Percentiles rank a stretch among this genome's conserved stretches.
phyloP scores from a whole-genome alignment of 176 grass and related monocot species.

The Aegilops sharonensis region DNA sequence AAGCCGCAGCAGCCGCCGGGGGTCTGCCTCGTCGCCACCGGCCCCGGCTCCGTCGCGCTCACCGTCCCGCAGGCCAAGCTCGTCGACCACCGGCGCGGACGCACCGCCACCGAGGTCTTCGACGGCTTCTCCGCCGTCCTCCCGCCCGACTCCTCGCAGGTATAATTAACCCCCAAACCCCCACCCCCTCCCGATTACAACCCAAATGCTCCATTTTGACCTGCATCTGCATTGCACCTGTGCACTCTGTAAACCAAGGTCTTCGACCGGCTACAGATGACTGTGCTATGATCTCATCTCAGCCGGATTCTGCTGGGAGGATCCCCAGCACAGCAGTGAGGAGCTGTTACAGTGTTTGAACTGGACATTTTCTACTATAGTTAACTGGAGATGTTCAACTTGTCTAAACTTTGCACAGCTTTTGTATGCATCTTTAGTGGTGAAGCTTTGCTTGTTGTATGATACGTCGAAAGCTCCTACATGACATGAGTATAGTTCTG shows the following conservation, averaged over 20 bases:
- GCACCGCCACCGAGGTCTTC: slow-evolving; percentile 63
- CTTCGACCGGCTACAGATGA: slow-evolving; percentile 42
- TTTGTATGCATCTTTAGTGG: neutral
- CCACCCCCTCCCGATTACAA: no score
- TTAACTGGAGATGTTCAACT: neutral
- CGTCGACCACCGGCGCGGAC: slow-evolving; percentile 51
- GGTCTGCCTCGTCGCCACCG: slow-evolving; percentile 56
- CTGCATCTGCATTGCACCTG: neutral
- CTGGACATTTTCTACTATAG: slow-evolving; percentile 10
- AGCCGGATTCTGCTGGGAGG: neutral
- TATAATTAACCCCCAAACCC: slow-evolving; percentile 1
- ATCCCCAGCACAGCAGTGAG: neutral
- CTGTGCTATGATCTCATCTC: neutral
- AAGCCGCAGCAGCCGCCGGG: neutral
- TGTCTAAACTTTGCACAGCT: neutral
- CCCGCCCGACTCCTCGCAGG: slow-evolving; percentile 65
- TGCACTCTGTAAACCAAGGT: slow-evolving; percentile 43
- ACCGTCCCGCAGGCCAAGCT: slow-evolving; percentile 59
- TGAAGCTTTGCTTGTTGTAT: neutral
- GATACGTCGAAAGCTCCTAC: neutral
- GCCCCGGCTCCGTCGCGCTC: slow-evolving; percentile 60
- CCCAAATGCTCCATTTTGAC: neutral
- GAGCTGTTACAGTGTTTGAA: neutral
- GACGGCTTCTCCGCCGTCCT: slow-evolving; percentile 84
- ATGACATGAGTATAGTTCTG: neutral